These are phyloP conservation scores for Lagerstroemia speciosa DNA, from an alignment of 345 rosid genomes.

Conservation along the genomic window DNA sequence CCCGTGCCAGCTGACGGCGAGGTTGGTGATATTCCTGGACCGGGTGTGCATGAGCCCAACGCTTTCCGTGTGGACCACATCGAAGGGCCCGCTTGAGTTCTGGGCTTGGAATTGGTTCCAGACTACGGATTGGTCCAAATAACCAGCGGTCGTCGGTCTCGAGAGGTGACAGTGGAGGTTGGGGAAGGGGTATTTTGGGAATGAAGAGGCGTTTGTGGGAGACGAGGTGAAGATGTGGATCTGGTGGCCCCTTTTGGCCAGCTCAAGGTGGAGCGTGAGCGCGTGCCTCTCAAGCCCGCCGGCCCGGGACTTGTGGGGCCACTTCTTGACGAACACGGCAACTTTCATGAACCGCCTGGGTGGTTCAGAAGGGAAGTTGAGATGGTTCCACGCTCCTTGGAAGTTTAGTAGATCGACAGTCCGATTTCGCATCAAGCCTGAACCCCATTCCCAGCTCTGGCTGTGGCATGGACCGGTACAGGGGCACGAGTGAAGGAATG, in stretches of 20 bases:
- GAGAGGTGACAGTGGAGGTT: constrained; percentile 69
- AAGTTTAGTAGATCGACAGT: constrained; percentile 48
- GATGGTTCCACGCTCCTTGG: constrained; percentile 71
- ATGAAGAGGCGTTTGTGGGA: constrained; percentile 30
- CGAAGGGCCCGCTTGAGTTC: constrained; percentile 66
- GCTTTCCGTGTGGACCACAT: constrained; percentile 81
- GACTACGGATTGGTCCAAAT: constrained; percentile 59
- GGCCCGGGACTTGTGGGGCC: constrained; percentile 73
- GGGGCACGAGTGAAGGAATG: constrained; percentile 43
- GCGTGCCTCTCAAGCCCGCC: constrained; percentile 95
- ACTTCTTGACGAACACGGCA: constrained; percentile 81
- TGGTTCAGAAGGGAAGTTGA: constrained; percentile 30
- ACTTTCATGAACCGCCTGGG: constrained; percentile 49
- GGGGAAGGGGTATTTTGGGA: constrained; percentile 35
- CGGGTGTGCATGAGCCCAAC: constrained; percentile 81
- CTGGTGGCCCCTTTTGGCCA: constrained; percentile 76
- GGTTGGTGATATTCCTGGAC: constrained; percentile 47
- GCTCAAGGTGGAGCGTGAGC: constrained; percentile 70
- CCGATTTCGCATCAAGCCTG: constrained; percentile 5
- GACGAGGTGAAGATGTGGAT: constrained; percentile 79
- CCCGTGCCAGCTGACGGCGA: constrained; percentile 84
- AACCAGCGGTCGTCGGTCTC: constrained; percentile 60
- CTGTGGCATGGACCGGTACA: constrained; percentile 28
- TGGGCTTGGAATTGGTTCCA: constrained; percentile 64
- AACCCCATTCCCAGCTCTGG: constrained; percentile 17